phyloP scores from a whole-genome alignment of 1,284 basidiomycete genomes.

The Xerocomus nothofagi region DNA sequence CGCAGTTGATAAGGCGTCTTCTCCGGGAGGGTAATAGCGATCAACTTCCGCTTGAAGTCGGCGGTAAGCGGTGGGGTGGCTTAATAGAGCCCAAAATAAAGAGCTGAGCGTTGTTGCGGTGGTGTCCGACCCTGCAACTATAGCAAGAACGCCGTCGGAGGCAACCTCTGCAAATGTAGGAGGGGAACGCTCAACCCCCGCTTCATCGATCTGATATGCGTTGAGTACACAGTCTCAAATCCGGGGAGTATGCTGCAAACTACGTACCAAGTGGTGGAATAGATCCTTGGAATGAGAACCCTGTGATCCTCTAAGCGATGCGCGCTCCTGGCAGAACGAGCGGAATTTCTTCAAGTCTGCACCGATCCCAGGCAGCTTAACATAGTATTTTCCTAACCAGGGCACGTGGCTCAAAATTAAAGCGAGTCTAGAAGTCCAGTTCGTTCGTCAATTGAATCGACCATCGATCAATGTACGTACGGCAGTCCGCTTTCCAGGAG shows the following conservation, averaged over 20 bases:
- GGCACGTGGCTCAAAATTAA: conserved; percentile 42
- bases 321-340: conserved; percentile 34
- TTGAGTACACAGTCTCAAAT: neutral
- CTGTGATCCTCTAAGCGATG: conserved; percentile 34
- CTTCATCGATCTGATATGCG: conserved; percentile 46
- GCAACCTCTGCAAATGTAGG: conserved; percentile 40
- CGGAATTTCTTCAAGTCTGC: conserved; percentile 35
- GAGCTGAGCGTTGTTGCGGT: conserved; percentile 46
- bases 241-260: neutral
- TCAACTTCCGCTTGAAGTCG: conserved; percentile 54
- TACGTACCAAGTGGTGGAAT: conserved; percentile 35
- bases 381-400: conserved; percentile 40
- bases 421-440: conserved; percentile 31
- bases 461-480: conserved; percentile 30
- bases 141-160: conserved; percentile 48
- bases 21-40: conserved; percentile 40
- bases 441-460: conserved; percentile 2
- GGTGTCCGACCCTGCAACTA: conserved; percentile 61
- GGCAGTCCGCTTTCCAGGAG: conserved; percentile 38
- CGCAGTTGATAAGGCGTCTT: conserved; percentile 36
- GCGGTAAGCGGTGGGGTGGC: conserved; percentile 44
- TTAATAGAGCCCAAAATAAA: conserved; percentile 48
- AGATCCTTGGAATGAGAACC: conserved; percentile 47
- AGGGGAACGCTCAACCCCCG: conserved; percentile 41
- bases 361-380: conserved; percentile 34